Evolutionary conservation across 2,329 filamentous ascomycete genomes (phyloP).

Genomic region (Pestalotiopsis sp.): DNA sequence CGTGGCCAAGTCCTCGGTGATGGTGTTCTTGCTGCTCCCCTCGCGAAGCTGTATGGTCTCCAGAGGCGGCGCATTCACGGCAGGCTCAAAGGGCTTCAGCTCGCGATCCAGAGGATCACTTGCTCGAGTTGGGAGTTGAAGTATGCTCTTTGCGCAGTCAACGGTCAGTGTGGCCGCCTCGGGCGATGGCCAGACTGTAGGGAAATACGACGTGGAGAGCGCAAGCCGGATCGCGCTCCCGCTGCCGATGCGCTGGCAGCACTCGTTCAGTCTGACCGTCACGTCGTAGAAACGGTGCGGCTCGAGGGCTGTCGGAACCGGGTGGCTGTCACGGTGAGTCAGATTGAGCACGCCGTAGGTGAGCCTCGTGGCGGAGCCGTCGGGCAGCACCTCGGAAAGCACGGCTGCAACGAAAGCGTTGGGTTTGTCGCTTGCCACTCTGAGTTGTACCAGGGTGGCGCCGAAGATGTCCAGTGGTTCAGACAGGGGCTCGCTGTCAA

Average conservation of each 20-base stretch:
- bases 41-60: neutral
- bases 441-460: neutral
- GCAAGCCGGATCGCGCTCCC: neutral
- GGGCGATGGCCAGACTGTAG: slow-evolving; percentile 1
- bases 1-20: neutral
- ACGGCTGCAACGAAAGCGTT: neutral
- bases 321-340: neutral
- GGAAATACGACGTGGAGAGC: neutral
- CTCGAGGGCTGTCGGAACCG: neutral
- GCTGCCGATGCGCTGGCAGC: neutral
- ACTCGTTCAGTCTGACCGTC: neutral
- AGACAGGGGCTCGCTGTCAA: neutral
- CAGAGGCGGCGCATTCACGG: neutral
- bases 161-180: neutral
- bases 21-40: neutral
- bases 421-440: neutral
- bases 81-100: neutral
- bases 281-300: neutral
- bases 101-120: neutral
- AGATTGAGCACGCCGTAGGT: neutral
- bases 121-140: neutral
- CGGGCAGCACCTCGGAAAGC: neutral
- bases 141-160: neutral
- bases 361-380: neutral
- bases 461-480: neutral